Evolutionary conservation across 2,329 filamentous ascomycete species (phyloP).

Genomic region (Calonectria pseudoreteaudii): DNA sequence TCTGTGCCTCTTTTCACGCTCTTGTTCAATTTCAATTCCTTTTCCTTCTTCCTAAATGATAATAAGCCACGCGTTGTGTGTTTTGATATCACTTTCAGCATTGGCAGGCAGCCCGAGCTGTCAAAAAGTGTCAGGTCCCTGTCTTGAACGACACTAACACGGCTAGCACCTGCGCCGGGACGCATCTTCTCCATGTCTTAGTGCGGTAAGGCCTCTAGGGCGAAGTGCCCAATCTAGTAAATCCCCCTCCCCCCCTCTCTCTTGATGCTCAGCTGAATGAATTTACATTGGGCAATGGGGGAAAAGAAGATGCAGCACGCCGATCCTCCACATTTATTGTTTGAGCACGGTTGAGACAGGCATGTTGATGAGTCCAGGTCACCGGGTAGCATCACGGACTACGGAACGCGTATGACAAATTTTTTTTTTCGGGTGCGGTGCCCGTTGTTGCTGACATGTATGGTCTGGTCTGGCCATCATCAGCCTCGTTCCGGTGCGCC

Average conservation of each 20-base stretch:
- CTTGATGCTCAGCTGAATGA: neutral
- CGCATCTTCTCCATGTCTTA: neutral
- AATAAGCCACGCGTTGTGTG: neutral
- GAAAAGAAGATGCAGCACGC: neutral
- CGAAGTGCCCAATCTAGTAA: slow-evolving; percentile 9
- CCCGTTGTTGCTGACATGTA: neutral
- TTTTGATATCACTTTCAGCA: neutral
- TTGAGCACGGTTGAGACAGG: slow-evolving; percentile 4
- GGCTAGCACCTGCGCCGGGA: neutral
- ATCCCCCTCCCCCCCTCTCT: neutral
- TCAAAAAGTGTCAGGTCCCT: neutral
- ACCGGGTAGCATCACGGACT: neutral
- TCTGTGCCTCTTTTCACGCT: neutral
- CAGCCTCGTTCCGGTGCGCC: neutral
- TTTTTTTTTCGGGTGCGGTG: neutral
- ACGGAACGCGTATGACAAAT: neutral
- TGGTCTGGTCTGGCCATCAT: neutral
- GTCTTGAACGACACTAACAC: neutral
- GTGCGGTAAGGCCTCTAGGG: neutral
- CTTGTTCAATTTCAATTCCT: neutral
- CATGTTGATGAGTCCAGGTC: slow-evolving; percentile 6
- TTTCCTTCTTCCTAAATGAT: neutral
- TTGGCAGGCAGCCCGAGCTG: neutral
- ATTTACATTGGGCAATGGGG: neutral
- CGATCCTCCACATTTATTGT: neutral